Conservation (phyloP, 257 asterid genomes). For the Apocynum venetum region DNA sequence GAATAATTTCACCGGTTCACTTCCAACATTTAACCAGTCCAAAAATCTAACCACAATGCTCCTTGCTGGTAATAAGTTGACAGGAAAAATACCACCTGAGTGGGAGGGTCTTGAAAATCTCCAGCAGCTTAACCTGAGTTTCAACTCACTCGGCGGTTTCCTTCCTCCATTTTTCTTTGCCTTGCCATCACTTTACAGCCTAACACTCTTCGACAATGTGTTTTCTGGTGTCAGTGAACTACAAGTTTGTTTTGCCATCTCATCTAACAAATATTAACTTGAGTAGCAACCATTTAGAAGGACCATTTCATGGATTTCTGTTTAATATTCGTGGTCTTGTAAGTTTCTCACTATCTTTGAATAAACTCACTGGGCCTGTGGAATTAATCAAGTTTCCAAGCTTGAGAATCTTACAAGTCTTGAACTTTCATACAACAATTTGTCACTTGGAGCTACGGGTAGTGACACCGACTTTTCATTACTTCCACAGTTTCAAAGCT, state of each 20-base stretch:
- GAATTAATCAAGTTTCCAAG: slow-evolving; percentile 11
- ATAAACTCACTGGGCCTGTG: slow-evolving; percentile 40
- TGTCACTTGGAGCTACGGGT: slow-evolving; percentile 18
- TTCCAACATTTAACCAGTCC: slow-evolving; percentile 44
- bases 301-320: slow-evolving; percentile 46
- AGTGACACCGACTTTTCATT: slow-evolving; percentile 9
- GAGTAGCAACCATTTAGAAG: slow-evolving; percentile 41
- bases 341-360: slow-evolving; percentile 29
- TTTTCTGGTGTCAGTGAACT: slow-evolving; percentile 35
- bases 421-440: slow-evolving; percentile 25
- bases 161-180: slow-evolving; percentile 42
- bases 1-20: slow-evolving; percentile 38
- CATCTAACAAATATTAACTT: slow-evolving; percentile 36
- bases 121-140: slow-evolving; percentile 26
- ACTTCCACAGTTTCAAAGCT: slow-evolving; percentile 19
- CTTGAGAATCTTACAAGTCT: slow-evolving; percentile 13
- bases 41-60: slow-evolving; percentile 29
- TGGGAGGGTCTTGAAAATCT: slow-evolving; percentile 48
- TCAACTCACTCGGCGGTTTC: slow-evolving; percentile 37
- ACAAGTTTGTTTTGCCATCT: slow-evolving; percentile 5
- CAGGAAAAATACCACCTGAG: slow-evolving; percentile 31
- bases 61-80: slow-evolving; percentile 28
- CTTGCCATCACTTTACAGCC: slow-evolving; percentile 31
- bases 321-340: slow-evolving; percentile 33
- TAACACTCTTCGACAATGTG: slow-evolving; percentile 33